Evolutionary conservation across 1,284 basidiomycete genomes (phyloP), one percentile per base, ranked within the genome.

Genomic region (Cutaneotrichosporon curvatum): DNA sequence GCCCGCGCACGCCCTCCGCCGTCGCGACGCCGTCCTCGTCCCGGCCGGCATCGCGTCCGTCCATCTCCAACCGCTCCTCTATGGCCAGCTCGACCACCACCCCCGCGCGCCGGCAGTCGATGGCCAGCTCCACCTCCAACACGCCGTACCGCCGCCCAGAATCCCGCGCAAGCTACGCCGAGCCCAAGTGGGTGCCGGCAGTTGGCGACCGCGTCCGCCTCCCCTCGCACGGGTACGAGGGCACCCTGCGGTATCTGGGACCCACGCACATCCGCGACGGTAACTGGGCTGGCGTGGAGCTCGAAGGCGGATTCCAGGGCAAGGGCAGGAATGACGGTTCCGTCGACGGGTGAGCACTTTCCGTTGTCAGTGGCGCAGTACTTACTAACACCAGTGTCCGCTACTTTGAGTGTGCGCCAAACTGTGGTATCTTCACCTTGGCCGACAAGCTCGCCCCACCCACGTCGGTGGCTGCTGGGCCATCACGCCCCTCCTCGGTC

Each of bases 241-340:
- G 90, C 11, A 79, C 74, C 4, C 68, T 95, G 45, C 74, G 80
- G 52, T 95, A 82, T 68, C 54, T 90, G 14, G 90, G 90, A 2
- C 78, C 81, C 55, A 90, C 91, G 45, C 81, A 85, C 18, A 86
- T 84, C 39, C 94, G 94, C 68, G 76, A 79, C 5, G 91, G 90
- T 4, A 72, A 82, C 14, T 96, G 86, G 85, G 90, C 87, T 21
- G 90, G 90, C 23, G 86, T 96, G 15, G 87, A 94, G 68, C 76
- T 96, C n/a, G 74, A 79, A 55, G 83, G 82, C 32, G 85, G 84
- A 2, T 92, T 88, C 63, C 71, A 77, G 14, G 91, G 94, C n/a
- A 86, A 86, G 65, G 94, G 94, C 2, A 97, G 97, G 75, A 98
- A 98, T 62, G 82, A 97, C 62, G 94, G 94, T 18, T 81, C 81